phyloP scores from a whole-genome alignment of 441 rosid species.

The Metrosideros polymorpha region DNA sequence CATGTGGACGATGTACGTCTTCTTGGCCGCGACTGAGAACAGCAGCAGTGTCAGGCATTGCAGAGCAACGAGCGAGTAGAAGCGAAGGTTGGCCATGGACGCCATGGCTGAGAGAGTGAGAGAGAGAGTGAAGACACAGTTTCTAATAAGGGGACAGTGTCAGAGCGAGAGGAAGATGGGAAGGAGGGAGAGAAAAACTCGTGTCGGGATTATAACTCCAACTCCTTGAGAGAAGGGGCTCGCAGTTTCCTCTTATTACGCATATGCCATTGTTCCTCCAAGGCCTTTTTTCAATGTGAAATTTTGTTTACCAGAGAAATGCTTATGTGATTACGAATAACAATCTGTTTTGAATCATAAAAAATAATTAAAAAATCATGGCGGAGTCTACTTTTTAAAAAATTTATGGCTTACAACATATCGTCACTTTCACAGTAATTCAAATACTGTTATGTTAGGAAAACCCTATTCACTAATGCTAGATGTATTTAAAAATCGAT shows the following conservation, averaged over 20 bases:
- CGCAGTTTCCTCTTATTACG: conserved; percentile 9
- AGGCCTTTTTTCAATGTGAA: neutral
- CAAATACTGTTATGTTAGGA: too few relatives aligned
- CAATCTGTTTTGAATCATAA: too few relatives aligned
- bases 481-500: too few relatives aligned
- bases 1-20: conserved; percentile 69
- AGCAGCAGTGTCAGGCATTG: neutral
- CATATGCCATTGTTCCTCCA: conserved; percentile 3
- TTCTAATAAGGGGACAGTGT: neutral
- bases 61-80: conserved; percentile 10
- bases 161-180: neutral
- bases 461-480: too few relatives aligned
- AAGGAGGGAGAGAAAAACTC: neutral
- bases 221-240: neutral
- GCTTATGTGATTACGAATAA: too few relatives aligned
- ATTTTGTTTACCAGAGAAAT: too few relatives aligned
- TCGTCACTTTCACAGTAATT: too few relatives aligned
- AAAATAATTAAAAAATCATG: too few relatives aligned
- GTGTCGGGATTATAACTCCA: neutral
- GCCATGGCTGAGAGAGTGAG: conserved; percentile 8
- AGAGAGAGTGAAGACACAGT: neutral
- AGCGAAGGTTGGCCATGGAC: conserved; percentile 15
- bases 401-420: too few relatives aligned
- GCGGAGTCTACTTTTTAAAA: too few relatives aligned
- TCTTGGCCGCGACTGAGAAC: conserved; percentile 17